Evolutionary conservation across 1,284 basidiomycete species (phyloP).

Genomic region (Apiotrichum porosum): DNA sequence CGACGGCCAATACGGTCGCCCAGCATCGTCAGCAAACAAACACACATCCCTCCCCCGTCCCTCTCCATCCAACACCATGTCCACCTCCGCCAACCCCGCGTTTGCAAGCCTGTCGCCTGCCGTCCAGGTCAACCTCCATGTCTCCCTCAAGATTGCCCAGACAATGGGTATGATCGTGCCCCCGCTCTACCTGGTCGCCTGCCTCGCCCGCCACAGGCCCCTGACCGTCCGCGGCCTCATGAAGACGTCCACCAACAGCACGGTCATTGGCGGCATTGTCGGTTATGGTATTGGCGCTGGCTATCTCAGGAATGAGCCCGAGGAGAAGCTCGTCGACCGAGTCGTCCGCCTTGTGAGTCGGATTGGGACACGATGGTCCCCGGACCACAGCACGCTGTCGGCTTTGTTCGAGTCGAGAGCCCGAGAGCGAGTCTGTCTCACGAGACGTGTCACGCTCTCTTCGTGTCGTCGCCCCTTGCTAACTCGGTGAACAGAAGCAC

Average conservation of each 20-base stretch:
- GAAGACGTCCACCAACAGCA: conserved; percentile 16
- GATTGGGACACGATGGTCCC: no score
- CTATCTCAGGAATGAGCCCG: conserved; percentile 25
- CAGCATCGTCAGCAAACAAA: not conserved
- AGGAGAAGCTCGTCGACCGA: conserved; percentile 29
- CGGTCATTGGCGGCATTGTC: conserved; percentile 1
- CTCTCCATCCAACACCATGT: conserved; percentile 16
- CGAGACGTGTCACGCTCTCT: not conserved
- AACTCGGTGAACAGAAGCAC: conserved; percentile 22
- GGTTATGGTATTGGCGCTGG: conserved; percentile 27
- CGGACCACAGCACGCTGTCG: no score
- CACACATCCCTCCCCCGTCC: not conserved
- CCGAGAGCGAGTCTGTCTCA: no score
- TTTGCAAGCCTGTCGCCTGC: conserved; percentile 20
- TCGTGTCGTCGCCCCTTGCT: not conserved
- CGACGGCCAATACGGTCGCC: no score
- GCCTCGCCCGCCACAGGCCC: conserved; percentile 24
- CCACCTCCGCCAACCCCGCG: conserved; percentile 30
- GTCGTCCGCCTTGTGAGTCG: conserved; percentile 38
- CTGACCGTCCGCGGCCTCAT: conserved; percentile 32
- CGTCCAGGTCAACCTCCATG: conserved; percentile 34
- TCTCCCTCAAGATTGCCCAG: conserved; percentile 37
- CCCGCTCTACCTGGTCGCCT: conserved; percentile 35
- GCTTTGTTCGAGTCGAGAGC: no score
- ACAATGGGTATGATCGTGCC: conserved; percentile 34